A percentile compares a stretch with the other conserved stretches of the same genome.
Conservation (phyloP, 495 filamentous ascomycete species). For the Penicillium alfredii region DNA sequence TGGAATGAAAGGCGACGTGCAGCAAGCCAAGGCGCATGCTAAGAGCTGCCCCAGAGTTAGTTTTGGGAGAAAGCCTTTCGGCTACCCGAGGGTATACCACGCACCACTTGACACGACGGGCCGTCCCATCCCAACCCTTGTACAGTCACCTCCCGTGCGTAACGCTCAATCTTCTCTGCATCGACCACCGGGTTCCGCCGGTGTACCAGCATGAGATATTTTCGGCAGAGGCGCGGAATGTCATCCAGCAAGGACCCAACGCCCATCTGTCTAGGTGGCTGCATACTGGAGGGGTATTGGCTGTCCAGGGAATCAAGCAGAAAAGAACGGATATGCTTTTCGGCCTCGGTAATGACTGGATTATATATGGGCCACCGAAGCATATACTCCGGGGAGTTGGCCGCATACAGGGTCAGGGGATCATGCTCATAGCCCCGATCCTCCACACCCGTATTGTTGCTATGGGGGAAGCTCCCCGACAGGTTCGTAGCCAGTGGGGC, state of each 20-base stretch:
- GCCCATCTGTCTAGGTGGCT: slow-evolving; percentile 11
- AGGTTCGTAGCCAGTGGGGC: slow-evolving; percentile 13
- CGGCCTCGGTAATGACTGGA: slow-evolving; percentile 17
- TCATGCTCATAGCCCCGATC: slow-evolving; percentile 16
- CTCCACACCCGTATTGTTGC: slow-evolving; percentile 10
- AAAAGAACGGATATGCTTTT: slow-evolving; percentile 21
- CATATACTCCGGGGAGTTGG: slow-evolving; percentile 24
- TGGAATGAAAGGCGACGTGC: slow-evolving; percentile 14
- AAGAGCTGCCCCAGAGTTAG: too few species aligned
- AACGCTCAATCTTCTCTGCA: slow-evolving; percentile 15
- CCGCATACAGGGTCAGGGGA: slow-evolving; percentile 18
- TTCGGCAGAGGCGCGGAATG: slow-evolving; percentile 14
- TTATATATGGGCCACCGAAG: slow-evolving; percentile 24
- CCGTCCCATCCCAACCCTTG: slow-evolving; percentile 25
- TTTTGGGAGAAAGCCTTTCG: slow-evolving; percentile 4
- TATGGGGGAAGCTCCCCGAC: slow-evolving; percentile 6
- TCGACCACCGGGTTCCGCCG: slow-evolving; percentile 21
- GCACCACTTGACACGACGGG: slow-evolving; percentile 25
- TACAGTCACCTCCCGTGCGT: slow-evolving; percentile 20
- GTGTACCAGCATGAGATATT: slow-evolving; percentile 17
- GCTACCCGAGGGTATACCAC: neutral
- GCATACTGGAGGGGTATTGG: slow-evolving; percentile 1
- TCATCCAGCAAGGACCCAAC: slow-evolving; percentile 14
- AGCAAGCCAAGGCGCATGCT: slow-evolving; percentile 21
- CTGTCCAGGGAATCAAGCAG: slow-evolving; percentile 21